A percentile compares a stretch with the other conserved stretches of the same genome.
These are phyloP conservation scores for Coemansia interrupta DNA, from an alignment of 192 early-diverging fungal genomes.

Conservation along the genomic window DNA sequence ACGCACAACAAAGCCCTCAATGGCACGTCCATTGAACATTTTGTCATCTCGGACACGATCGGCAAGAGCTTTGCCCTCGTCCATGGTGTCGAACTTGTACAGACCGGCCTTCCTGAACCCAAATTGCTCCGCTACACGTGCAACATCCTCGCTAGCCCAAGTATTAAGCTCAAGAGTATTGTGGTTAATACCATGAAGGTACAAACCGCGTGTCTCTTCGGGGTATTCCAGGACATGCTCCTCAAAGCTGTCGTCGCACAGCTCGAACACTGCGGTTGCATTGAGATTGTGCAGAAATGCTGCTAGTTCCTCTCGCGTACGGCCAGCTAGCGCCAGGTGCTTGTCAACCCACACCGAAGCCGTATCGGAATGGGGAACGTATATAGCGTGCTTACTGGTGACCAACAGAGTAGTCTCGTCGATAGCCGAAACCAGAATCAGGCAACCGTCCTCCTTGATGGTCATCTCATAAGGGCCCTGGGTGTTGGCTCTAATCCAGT, in stretches of 20 bases:
- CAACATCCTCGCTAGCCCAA: slow-evolving; percentile 62
- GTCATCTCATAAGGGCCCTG: slow-evolving; percentile 86
- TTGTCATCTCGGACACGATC: slow-evolving; percentile 64
- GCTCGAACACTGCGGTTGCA: slow-evolving; percentile 75
- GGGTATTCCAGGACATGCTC: slow-evolving; percentile 90
- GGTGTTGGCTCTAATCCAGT: slow-evolving; percentile 59
- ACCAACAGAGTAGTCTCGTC: slow-evolving; percentile 66
- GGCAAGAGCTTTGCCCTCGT: slow-evolving; percentile 66
- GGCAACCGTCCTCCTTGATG: slow-evolving; percentile 95
- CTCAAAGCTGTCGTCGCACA: slow-evolving; percentile 94
- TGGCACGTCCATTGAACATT: slow-evolving; percentile 64
- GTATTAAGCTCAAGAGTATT: slow-evolving; percentile 73
- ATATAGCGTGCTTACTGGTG: slow-evolving; percentile 79
- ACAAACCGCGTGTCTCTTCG: slow-evolving; percentile 71
- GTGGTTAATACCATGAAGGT: slow-evolving; percentile 87
- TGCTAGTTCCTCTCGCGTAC: slow-evolving; percentile 65
- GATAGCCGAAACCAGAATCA: slow-evolving; percentile 76
- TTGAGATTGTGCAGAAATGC: slow-evolving; percentile 67
- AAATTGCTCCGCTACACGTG: slow-evolving; percentile 65
- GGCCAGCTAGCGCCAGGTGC: slow-evolving; percentile 61
- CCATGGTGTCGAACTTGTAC: slow-evolving; percentile 54
- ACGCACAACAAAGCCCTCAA: slow-evolving; percentile 93
- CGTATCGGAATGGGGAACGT: slow-evolving; percentile 55
- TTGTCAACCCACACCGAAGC: slow-evolving; percentile 72
- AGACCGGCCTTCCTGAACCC: slow-evolving; percentile 64